A percentile compares a stretch with the other conserved stretches of the same genome.
These are phyloP conservation scores for Camelina laxa DNA, from an alignment of 345 rosid species.

Conservation along the genomic window DNA sequence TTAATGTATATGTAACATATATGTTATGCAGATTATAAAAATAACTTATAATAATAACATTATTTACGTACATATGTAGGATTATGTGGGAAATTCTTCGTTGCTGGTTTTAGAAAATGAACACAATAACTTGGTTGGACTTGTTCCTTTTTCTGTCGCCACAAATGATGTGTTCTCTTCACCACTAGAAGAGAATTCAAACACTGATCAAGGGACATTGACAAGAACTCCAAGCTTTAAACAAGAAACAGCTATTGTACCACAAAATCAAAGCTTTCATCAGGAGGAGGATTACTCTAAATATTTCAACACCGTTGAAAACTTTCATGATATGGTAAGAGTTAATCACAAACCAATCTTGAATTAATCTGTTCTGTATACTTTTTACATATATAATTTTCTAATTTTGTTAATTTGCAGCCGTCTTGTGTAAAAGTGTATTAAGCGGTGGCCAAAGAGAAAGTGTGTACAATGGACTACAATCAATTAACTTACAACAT, in stretches of 20 bases:
- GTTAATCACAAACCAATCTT: neutral
- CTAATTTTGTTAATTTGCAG: slow-evolving; percentile 24
- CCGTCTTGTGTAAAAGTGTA: neutral
- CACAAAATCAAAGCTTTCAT: slow-evolving; percentile 30
- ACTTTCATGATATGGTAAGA: slow-evolving; percentile 22
- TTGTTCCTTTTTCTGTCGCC: neutral
- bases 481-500: slow-evolving; percentile 18
- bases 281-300: neutral
- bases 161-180: slow-evolving; percentile 8
- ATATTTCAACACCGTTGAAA: neutral
- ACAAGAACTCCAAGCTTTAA: slow-evolving; percentile 9
- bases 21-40: too few species aligned
- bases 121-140: slow-evolving; percentile 1
- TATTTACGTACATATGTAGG: too few species aligned
- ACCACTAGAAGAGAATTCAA: neutral
- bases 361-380: neutral
- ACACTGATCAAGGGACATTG: slow-evolving; percentile 13
- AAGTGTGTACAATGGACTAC: neutral
- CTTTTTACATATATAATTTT: neutral
- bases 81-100: slow-evolving; percentile 11
- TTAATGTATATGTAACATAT: too few species aligned
- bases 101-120: slow-evolving; percentile 21
- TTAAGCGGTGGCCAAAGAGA: slow-evolving; percentile 14
- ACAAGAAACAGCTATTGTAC: slow-evolving; percentile 6
- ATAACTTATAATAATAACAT: too few species aligned